These are phyloP conservation scores for Chaetothyriales sp. DNA, from an alignment of 2,329 filamentous ascomycete genomes.

Conservation along the genomic window DNA sequence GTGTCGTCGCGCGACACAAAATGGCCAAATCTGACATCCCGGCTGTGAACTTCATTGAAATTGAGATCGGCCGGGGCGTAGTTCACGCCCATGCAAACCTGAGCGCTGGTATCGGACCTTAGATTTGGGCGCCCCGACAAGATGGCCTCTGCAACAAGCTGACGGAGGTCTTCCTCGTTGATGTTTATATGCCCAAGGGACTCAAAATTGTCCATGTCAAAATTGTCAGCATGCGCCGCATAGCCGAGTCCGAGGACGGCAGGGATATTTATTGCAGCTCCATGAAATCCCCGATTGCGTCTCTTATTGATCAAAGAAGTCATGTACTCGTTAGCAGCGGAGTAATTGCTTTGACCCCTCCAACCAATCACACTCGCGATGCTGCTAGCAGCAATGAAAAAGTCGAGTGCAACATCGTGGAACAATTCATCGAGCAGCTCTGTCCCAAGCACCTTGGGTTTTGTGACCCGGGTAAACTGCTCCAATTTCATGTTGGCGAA, in stretches of 20 bases:
- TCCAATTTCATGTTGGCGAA: slow-evolving; percentile 28
- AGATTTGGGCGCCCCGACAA: neutral
- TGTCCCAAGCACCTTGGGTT: slow-evolving; percentile 30
- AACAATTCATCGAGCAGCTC: slow-evolving; percentile 24
- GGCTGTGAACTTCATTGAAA: neutral
- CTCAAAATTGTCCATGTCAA: neutral
- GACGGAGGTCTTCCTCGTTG: slow-evolving; percentile 1
- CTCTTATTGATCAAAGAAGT: slow-evolving; percentile 18
- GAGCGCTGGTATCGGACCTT: neutral
- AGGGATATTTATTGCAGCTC: slow-evolving; percentile 2
- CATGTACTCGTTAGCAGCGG: slow-evolving; percentile 26
- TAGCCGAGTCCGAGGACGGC: neutral
- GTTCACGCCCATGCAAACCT: neutral
- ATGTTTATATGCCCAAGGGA: neutral
- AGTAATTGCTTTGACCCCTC: slow-evolving; percentile 31
- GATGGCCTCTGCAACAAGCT: slow-evolving; percentile 3
- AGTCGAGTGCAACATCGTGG: slow-evolving; percentile 21
- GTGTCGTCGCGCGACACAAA: neutral
- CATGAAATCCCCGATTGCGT: slow-evolving; percentile 3
- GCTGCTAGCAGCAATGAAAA: slow-evolving; percentile 29
- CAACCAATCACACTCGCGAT: slow-evolving; percentile 32
- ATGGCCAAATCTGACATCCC: neutral
- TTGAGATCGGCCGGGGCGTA: neutral
- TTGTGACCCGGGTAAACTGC: slow-evolving; percentile 25
- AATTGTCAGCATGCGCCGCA: neutral